These are phyloP conservation scores for Cladosporium sp. DNA, from an alignment of 2,329 filamentous ascomycete genomes.

Conservation along the genomic window DNA sequence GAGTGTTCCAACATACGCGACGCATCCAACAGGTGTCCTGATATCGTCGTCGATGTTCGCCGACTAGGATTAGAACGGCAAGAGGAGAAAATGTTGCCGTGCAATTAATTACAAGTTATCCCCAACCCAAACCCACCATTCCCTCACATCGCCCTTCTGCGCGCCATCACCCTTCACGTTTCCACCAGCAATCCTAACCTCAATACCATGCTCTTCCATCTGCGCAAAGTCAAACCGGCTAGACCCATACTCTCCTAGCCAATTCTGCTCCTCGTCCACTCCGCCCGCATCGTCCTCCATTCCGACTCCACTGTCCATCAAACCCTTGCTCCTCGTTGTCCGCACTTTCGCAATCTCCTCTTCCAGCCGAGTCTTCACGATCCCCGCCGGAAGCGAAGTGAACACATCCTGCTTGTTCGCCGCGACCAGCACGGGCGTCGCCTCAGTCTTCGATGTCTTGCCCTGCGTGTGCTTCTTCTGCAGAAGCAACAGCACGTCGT, in stretches of 20 bases:
- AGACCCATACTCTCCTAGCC: slow-evolving; percentile 75
- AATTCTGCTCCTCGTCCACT: slow-evolving; percentile 68
- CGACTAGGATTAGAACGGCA: too few species aligned
- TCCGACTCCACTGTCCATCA: slow-evolving; percentile 75
- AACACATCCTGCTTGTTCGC: slow-evolving; percentile 97
- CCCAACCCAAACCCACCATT: slow-evolving; percentile 90
- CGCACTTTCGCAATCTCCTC: slow-evolving; percentile 74
- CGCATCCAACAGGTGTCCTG: too few species aligned
- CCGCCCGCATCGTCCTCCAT: slow-evolving; percentile 49
- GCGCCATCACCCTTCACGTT: slow-evolving; percentile 59
- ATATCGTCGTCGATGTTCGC: too few species aligned
- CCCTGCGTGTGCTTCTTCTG: slow-evolving; percentile 62
- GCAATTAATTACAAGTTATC: slow-evolving; percentile 20
- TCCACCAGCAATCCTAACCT: slow-evolving; percentile 70
- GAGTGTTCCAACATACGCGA: too few species aligned
- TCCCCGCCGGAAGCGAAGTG: slow-evolving; percentile 72
- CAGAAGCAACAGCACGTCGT: slow-evolving; percentile 77
- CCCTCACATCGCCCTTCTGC: slow-evolving; percentile 65
- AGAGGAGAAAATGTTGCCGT: neutral
- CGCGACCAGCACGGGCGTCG: slow-evolving; percentile 72
- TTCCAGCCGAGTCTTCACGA: slow-evolving; percentile 72
- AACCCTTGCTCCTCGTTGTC: slow-evolving; percentile 67
- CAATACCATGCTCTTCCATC: slow-evolving; percentile 76
- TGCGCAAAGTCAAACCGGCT: slow-evolving; percentile 72
- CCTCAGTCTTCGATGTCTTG: slow-evolving; percentile 52